phyloP scores from a whole-genome alignment of 352 stramenopile genomes.

The Phytophthora litchii region DNA sequence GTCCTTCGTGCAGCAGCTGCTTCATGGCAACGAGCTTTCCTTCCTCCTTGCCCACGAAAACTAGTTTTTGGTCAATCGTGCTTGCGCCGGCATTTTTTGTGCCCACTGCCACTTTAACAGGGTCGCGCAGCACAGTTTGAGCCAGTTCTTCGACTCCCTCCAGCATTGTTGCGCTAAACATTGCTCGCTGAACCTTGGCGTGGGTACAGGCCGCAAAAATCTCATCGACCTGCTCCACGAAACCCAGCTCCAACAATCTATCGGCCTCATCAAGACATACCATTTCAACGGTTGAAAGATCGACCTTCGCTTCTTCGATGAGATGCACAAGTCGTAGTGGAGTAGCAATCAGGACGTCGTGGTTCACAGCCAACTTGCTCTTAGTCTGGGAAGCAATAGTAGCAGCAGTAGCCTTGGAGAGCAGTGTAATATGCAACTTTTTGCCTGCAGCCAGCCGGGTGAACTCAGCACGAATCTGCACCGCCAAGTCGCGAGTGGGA shows the following conservation, averaged over 20 bases:
- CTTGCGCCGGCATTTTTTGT: constrained; percentile 87
- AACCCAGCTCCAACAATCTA: constrained; percentile 97
- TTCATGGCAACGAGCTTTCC: constrained; percentile 98
- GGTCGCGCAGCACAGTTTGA: constrained; percentile 96
- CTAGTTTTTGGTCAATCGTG: constrained; percentile 94
- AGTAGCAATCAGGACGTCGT: constrained; percentile 97
- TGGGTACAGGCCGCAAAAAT: constrained; percentile 93
- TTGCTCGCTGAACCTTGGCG: constrained; percentile 88
- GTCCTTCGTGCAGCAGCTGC: constrained; percentile 89
- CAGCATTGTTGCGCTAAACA: constrained; percentile 99
- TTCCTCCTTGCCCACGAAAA: constrained; percentile 99
- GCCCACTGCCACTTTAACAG: constrained; percentile 95
- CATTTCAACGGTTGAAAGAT: constrained; percentile 89
- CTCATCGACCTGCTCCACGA: constrained; percentile 97
- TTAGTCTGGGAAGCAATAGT: constrained; percentile 78
- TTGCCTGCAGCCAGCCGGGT: constrained; percentile 86
- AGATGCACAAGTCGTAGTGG: constrained; percentile 95
- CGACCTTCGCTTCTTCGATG: constrained; percentile 85
- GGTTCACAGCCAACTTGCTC: constrained; percentile 78
- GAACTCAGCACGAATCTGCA: constrained; percentile 97
- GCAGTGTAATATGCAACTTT: constrained; percentile 88
- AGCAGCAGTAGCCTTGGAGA: constrained; percentile 93
- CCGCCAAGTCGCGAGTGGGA: constrained; percentile 96
- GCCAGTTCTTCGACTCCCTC: constrained; percentile 95
- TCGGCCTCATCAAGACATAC: constrained; percentile 99